Evolutionary conservation across 495 filamentous ascomycete species (phyloP), one percentile per base, ranked within the genome.

Genomic region (Xylaria castorea): DNA sequence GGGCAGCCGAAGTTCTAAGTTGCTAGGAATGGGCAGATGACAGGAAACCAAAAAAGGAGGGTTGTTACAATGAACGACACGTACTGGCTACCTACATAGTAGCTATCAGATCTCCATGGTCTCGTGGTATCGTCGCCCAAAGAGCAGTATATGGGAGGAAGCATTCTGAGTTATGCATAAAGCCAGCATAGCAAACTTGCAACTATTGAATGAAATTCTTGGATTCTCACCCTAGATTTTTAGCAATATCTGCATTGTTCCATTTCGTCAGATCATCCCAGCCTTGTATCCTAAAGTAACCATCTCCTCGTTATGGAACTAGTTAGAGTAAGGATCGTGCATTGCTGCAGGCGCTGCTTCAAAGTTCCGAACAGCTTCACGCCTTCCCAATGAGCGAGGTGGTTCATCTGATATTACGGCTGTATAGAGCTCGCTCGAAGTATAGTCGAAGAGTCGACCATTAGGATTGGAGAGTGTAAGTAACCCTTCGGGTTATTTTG

Each of bases 181-280:
- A 18, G 58, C 18, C 32, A 61, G 32, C 34, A 61, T 22, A 38
- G 58, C 34, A 61, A 22, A 32, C 53, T 32, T 32, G 53, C 14
- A 38, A 22, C 16, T 38, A 61, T 38, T 50, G 42, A 50, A 64
- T 27, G 42, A 50, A 25, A 46, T 66, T 66, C 16, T 42, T 44
- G 36, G 61, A 40, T 27, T 64, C 22, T 44, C 38, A 14, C 38
- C 60, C 30, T 25, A 22, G 34, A 40, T 14, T 42, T 22, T 64
- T 46, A 11, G 34, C 32, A 62, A 40, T 40, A 0, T 51, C 9
- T 48, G 14, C 42, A 42, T 42, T 42, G 2, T 12, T 48, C 18
- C 12, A 48, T 48, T 48, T 48, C 44, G 2, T 51, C n/a, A 22
- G 53, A 57, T 32, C 20, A 57, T 7, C 25, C 22, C 12, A 27